These are phyloP conservation scores for Coemansia sp. DNA, from an alignment of 192 early-diverging fungal genomes.

Conservation along the genomic window DNA sequence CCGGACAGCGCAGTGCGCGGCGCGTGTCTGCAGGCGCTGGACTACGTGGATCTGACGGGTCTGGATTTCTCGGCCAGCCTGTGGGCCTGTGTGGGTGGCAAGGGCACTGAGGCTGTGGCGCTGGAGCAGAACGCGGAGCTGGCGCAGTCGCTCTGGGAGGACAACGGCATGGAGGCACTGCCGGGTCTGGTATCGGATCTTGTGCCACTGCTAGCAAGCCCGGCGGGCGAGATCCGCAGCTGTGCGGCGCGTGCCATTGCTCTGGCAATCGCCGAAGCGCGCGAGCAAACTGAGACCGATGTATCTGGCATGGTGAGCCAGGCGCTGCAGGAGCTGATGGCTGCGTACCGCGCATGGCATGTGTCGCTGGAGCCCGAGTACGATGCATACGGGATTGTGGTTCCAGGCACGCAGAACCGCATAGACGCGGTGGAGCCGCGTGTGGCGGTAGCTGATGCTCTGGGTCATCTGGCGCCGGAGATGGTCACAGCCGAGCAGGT, in stretches of 20 bases:
- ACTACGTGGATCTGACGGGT: conserved; percentile 48
- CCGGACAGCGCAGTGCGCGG: conserved; percentile 42
- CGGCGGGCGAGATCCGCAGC: conserved; percentile 25
- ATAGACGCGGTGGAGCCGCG: conserved; percentile 80
- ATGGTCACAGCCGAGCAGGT: conserved; percentile 57
- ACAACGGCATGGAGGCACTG: conserved; percentile 40
- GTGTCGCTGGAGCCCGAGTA: conserved; percentile 80
- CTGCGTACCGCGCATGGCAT: conserved; percentile 51
- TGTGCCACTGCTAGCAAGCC: conserved; percentile 27
- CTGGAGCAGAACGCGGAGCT: conserved; percentile 43
- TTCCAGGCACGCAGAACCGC: conserved; percentile 79
- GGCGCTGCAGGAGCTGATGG: conserved; percentile 21
- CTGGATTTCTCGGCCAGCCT: conserved; percentile 22
- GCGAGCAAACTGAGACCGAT: conserved; percentile 10
- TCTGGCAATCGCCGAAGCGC: conserved; percentile 8
- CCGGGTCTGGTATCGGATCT: conserved; percentile 27
- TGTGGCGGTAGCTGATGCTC: conserved; percentile 74
- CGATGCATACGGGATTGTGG: conserved; percentile 88
- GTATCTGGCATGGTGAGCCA: conserved; percentile 7
- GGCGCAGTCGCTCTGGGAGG: conserved; percentile 39
- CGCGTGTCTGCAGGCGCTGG: conserved; percentile 49
- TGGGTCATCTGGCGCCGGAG: conserved; percentile 67
- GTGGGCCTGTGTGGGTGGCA: conserved; percentile 38
- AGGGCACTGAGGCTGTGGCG: conserved; percentile 13
- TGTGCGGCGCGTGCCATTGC: conserved; percentile 32